These are phyloP conservation scores for Globisporangium nagaii DNA, from an alignment of 352 stramenopile species.

Conservation along the genomic window DNA sequence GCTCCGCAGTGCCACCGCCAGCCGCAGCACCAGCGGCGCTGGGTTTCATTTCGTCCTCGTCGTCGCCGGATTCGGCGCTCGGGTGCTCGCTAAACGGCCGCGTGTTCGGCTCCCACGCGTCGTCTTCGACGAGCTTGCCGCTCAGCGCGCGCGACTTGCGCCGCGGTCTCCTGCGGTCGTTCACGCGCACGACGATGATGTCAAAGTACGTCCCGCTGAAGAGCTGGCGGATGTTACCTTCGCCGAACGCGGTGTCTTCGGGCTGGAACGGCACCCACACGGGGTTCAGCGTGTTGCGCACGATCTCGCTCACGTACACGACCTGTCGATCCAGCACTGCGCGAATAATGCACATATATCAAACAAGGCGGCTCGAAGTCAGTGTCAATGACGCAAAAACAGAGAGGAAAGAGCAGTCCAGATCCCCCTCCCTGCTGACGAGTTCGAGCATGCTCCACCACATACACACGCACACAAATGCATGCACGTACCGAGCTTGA, in stretches of 20 bases:
- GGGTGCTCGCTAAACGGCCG: slow-evolving; percentile 27
- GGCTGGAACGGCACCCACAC: slow-evolving; percentile 79
- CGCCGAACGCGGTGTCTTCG: slow-evolving; percentile 19
- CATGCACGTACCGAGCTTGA: slow-evolving; percentile 50
- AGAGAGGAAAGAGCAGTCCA: not conserved
- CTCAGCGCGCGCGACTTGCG: slow-evolving; percentile 46
- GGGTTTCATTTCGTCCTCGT: slow-evolving; percentile 18
- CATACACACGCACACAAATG: not conserved
- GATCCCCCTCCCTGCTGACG: too few species aligned
- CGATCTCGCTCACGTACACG: slow-evolving; percentile 74
- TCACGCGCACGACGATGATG: slow-evolving; percentile 60
- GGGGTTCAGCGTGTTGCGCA: slow-evolving; percentile 63
- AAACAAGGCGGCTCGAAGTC: too few species aligned
- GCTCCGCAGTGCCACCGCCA: not conserved
- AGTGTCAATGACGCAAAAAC: not conserved
- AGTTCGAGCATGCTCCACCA: not conserved
- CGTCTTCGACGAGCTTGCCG: slow-evolving; percentile 31
- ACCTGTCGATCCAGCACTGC: slow-evolving; percentile 61
- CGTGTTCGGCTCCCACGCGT: slow-evolving; percentile 36
- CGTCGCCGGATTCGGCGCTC: slow-evolving; percentile 27
- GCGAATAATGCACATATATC: not conserved
- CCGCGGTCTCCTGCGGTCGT: slow-evolving; percentile 37
- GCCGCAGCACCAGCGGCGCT: not conserved
- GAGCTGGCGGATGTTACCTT: slow-evolving; percentile 26
- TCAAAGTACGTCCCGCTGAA: slow-evolving; percentile 53